phyloP scores from a whole-genome alignment of 768 basidiomycete species.

The Brasilioporus rufonigricans region DNA sequence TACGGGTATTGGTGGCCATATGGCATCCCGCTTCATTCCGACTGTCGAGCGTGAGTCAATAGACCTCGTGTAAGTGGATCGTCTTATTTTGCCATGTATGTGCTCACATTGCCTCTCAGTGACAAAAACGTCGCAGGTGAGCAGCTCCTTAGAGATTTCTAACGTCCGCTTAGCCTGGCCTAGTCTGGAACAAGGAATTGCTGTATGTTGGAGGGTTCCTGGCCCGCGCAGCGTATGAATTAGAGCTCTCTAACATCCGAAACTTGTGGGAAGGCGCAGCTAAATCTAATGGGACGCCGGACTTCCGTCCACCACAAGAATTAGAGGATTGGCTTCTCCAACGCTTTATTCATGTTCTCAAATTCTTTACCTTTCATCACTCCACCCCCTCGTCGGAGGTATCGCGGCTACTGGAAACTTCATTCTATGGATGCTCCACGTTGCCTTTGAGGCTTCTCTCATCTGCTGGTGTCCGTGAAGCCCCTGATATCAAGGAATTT shows the following conservation, averaged over 20 bases:
- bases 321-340: neutral
- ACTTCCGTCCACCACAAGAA: neutral
- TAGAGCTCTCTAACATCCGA: conserved; percentile 59
- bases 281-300: too few relatives aligned
- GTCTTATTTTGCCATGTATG: neutral
- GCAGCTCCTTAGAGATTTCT: conserved; percentile 10
- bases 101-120: conserved; percentile 35
- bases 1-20: neutral
- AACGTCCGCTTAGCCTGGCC: neutral
- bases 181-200: conserved; percentile 89
- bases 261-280: neutral
- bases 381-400: neutral
- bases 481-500: neutral
- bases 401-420: neutral
- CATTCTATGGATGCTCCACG: neutral
- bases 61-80: neutral
- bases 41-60: conserved; percentile 1
- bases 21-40: neutral
- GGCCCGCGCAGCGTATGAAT: conserved; percentile 80
- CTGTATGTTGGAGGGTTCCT: conserved; percentile 81
- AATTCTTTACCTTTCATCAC: neutral
- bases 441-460: neutral
- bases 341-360: neutral
- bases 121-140: conserved; percentile 55
- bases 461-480: neutral